Conservation (phyloP, 1,139 yeast genomes). For the Kodamaea suecica region DNA sequence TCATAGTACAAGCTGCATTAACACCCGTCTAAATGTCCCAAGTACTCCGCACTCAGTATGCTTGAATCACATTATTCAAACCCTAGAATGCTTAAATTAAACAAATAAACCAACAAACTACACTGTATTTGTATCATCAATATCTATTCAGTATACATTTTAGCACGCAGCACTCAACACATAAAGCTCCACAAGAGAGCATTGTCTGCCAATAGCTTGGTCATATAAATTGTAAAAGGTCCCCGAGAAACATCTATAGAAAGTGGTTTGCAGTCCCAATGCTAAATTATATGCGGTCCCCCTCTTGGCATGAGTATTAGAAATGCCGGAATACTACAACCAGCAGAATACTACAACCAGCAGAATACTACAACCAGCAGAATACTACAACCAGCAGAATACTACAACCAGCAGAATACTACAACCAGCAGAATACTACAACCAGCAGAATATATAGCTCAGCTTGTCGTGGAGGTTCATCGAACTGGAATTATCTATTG, state of each 20-base stretch:
- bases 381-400: slow-evolving; percentile 39
- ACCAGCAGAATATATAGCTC: slow-evolving; percentile 39
- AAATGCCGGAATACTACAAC: too few species aligned
- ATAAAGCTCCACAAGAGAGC: slow-evolving; percentile 35
- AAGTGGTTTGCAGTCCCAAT: slow-evolving; percentile 36
- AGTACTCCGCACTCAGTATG: too few species aligned
- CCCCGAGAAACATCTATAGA: slow-evolving; percentile 44
- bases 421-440: slow-evolving; percentile 39
- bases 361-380: slow-evolving; percentile 35
- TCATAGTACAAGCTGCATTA: too few species aligned
- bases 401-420: slow-evolving; percentile 30
- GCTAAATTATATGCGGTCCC: slow-evolving; percentile 31
- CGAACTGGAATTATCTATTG: slow-evolving; percentile 46
- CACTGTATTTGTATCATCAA: too few species aligned
- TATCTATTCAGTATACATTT: too few species aligned
- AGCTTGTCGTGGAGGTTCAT: slow-evolving; percentile 45
- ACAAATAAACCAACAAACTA: too few species aligned
- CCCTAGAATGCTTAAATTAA: too few species aligned
- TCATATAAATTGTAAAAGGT: slow-evolving; percentile 45
- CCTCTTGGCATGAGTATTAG: slow-evolving; percentile 22
- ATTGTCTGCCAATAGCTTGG: slow-evolving; percentile 37
- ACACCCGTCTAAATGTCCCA: too few species aligned
- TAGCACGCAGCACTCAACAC: slow-evolving; percentile 36
- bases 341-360: slow-evolving; percentile 37
- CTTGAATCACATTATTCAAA: too few species aligned